phyloP scores from a whole-genome alignment of 371 early-diverging fungal species.

The Rhizopus delemar region DNA sequence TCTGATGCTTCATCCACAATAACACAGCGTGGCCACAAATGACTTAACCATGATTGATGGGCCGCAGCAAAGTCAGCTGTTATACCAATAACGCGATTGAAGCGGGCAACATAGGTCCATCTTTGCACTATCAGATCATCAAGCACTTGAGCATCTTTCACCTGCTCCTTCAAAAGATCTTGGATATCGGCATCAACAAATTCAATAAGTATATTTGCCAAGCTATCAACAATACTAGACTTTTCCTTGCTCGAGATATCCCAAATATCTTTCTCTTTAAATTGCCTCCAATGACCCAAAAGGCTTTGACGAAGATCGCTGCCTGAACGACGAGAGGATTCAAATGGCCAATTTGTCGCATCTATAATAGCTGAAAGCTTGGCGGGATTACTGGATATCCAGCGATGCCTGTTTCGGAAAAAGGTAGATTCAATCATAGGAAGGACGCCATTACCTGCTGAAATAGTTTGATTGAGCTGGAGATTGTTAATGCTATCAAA shows the following conservation, averaged over 20 bases:
- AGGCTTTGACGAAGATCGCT: constrained; percentile 16
- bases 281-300: constrained; percentile 13
- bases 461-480: background rate
- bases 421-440: constrained; percentile 22
- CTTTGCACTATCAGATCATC: constrained; percentile 29
- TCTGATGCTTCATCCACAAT: constrained; percentile 42
- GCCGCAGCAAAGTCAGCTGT: constrained; percentile 45
- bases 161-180: constrained; percentile 26
- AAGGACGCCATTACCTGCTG: constrained; percentile 17
- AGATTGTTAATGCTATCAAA: background rate
- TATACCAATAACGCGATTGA: constrained; percentile 42
- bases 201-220: constrained; percentile 13
- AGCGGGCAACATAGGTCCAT: constrained; percentile 30
- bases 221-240: constrained; percentile 7
- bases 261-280: constrained; percentile 23
- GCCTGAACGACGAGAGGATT: constrained; percentile 13
- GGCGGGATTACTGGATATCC: constrained; percentile 16
- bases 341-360: constrained; percentile 38
- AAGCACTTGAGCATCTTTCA: constrained; percentile 14
- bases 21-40: constrained; percentile 35
- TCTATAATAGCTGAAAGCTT: constrained; percentile 10
- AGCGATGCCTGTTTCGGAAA: constrained; percentile 14
- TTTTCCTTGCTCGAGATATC: background rate
- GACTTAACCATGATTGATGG: constrained; percentile 26
- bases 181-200: constrained; percentile 36